phyloP scores from a whole-genome alignment of 2,329 filamentous ascomycete species.

The Stagonosporopsis rhizophila region DNA sequence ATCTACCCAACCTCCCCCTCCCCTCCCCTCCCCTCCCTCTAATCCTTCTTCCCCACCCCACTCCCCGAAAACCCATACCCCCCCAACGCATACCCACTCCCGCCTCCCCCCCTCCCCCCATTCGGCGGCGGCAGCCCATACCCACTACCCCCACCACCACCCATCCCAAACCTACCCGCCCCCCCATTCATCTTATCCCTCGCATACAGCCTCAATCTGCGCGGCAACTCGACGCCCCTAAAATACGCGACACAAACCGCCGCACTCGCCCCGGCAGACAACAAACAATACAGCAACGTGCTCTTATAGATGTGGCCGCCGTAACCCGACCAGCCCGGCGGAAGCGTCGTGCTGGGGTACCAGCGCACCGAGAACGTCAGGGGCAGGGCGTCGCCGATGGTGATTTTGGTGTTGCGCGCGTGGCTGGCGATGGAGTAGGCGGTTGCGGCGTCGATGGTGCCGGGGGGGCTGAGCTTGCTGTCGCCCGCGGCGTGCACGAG shows the following conservation, averaged over 20 bases:
- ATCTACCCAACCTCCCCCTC: neutral
- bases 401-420: slow-evolving; percentile 66
- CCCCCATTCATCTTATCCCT: slow-evolving; percentile 58
- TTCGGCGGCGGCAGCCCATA: slow-evolving; percentile 45
- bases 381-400: slow-evolving; percentile 86
- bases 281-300: slow-evolving; percentile 58
- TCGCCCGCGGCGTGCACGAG: slow-evolving; percentile 79
- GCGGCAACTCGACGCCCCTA: slow-evolving; percentile 60
- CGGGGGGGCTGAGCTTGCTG: too few relatives aligned
- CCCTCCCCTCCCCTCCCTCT: too few relatives aligned
- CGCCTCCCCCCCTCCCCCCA: slow-evolving; percentile 37
- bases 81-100: slow-evolving; percentile 49
- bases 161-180: slow-evolving; percentile 25
- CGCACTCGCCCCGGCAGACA: slow-evolving; percentile 56
- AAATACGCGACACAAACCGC: slow-evolving; percentile 63
- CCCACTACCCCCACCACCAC: slow-evolving; percentile 29
- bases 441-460: slow-evolving; percentile 82
- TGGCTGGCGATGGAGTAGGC: slow-evolving; percentile 83
- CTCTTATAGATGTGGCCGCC: slow-evolving; percentile 61
- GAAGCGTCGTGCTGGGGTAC: slow-evolving; percentile 78
- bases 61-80: slow-evolving; percentile 54
- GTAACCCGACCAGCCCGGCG: slow-evolving; percentile 61
- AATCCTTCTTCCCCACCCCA: slow-evolving; percentile 55
- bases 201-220: slow-evolving; percentile 64
- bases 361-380: slow-evolving; percentile 83